Percentiles rank a stretch among this genome's conserved stretches.
These are phyloP conservation scores for Cynanchum wilfordii DNA, from an alignment of 257 asterid species.

Conservation along the genomic window DNA sequence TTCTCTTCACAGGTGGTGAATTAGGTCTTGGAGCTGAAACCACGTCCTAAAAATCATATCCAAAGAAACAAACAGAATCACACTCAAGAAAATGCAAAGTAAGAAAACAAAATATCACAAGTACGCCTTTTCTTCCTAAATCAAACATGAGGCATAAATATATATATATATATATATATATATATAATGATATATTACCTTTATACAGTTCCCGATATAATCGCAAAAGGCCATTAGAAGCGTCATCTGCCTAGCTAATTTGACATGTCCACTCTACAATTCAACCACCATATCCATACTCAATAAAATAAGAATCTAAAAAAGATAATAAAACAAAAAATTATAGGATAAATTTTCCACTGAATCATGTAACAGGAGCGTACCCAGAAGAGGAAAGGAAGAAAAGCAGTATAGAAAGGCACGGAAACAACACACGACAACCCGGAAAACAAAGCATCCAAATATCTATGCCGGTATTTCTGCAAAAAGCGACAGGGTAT, in stretches of 20 bases:
- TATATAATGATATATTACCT: conserved; percentile 36
- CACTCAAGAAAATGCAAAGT: conserved; percentile 1
- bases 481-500: conserved; percentile 34
- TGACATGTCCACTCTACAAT: conserved; percentile 81
- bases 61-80: conserved; percentile 17
- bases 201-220: conserved; percentile 72
- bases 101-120: not conserved
- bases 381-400: conserved; percentile 97
- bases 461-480: conserved; percentile 52
- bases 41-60: conserved; percentile 56
- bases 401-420: conserved; percentile 93
- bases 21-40: conserved; percentile 87
- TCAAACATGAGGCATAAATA: not conserved
- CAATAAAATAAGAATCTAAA: not conserved
- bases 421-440: conserved; percentile 88
- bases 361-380: conserved; percentile 6
- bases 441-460: conserved; percentile 80
- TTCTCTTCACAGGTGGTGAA: conserved; percentile 71
- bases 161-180: not conserved
- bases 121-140: not conserved
- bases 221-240: conserved; percentile 89
- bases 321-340: not conserved
- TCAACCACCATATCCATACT: conserved; percentile 12
- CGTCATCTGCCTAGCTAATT: conserved; percentile 95
- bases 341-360: not conserved